A percentile compares a stretch with the other conserved stretches of the same genome.
phyloP scores from a whole-genome alignment of 2,329 filamentous ascomycete genomes.

The Chrysosporium queenslandicum region DNA sequence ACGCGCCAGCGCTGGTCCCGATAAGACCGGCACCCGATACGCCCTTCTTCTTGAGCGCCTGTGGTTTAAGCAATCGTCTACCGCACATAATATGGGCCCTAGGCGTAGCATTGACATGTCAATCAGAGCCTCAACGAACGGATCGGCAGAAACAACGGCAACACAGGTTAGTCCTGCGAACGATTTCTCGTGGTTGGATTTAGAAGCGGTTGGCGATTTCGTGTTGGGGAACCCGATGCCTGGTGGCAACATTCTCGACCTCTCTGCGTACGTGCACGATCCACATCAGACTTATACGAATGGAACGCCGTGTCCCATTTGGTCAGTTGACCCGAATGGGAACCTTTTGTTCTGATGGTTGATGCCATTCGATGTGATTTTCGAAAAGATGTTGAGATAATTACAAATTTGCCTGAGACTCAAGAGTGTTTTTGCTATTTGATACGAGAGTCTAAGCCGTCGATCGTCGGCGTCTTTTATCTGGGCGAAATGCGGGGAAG shows the following conservation, averaged over 20 bases:
- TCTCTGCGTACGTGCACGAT: conserved; percentile 28
- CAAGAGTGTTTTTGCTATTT: too few species aligned
- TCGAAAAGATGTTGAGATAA: neutral
- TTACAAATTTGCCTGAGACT: neutral
- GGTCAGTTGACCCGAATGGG: conserved; percentile 31
- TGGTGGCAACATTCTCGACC: conserved; percentile 27
- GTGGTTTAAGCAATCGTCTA: conserved; percentile 40
- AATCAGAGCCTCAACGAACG: conserved; percentile 21
- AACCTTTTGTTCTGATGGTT: conserved; percentile 23
- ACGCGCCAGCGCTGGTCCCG: conserved; percentile 47
- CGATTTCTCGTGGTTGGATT: conserved; percentile 53
- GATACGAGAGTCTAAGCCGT: too few species aligned
- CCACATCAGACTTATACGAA: conserved; percentile 24
- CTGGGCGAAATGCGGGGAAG: neutral
- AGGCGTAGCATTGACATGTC: conserved; percentile 7
- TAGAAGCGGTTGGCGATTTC: conserved; percentile 51
- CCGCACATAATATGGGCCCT: conserved; percentile 21
- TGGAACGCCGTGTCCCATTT: conserved; percentile 31
- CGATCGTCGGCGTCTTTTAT: too few species aligned
- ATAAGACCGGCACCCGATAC: conserved; percentile 53
- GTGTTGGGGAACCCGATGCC: conserved; percentile 39
- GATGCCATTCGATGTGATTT: neutral
- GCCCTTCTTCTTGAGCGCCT: conserved; percentile 51
- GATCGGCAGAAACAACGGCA: conserved; percentile 28
- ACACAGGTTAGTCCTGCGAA: conserved; percentile 41